These are phyloP conservation scores for Psilocybe subaeruginosa DNA, from an alignment of 768 basidiomycete species.

Conservation along the genomic window DNA sequence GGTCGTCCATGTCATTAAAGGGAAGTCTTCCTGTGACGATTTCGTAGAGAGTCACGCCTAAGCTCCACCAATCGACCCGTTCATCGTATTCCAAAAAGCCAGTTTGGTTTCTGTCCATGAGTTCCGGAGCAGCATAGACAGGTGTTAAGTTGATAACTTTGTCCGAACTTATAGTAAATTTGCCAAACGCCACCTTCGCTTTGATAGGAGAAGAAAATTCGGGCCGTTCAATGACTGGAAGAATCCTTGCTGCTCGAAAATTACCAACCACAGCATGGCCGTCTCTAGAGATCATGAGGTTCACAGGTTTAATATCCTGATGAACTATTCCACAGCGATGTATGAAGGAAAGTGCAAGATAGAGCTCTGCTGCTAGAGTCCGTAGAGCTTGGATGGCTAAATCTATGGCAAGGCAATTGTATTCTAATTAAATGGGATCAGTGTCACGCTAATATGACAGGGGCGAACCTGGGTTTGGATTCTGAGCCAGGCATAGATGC, in stretches of 20 bases:
- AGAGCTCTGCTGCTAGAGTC: constrained; percentile 33
- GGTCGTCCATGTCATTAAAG: neutral
- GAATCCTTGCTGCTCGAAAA: constrained; percentile 55
- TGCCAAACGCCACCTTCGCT: neutral
- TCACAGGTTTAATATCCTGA: constrained; percentile 70
- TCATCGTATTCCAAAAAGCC: constrained; percentile 33
- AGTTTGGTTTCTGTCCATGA: constrained; percentile 26
- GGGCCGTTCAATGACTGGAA: constrained; percentile 17
- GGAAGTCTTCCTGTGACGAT: constrained; percentile 28
- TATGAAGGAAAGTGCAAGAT: constrained; percentile 39
- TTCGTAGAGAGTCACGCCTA: constrained; percentile 36
- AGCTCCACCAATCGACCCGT: constrained; percentile 39
- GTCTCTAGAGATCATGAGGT: constrained; percentile 55
- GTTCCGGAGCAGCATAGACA: constrained; percentile 38
- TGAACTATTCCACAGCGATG: constrained; percentile 69
- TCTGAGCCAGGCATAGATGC: constrained; percentile 20
- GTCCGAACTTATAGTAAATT: constrained; percentile 25
- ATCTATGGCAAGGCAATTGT: neutral
- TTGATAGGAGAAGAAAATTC: neutral
- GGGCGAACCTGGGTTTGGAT: neutral
- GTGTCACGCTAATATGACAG: neutral
- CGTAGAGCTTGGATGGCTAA: constrained; percentile 22
- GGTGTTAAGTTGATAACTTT: constrained; percentile 34
- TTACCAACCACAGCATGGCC: constrained; percentile 62
- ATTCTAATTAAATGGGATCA: neutral